Percentiles rank a stretch among this genome's conserved stretches.
These are phyloP conservation scores for Scheffersomyces stipitis DNA, from an alignment of 805 yeast species.

Conservation along the genomic window DNA sequence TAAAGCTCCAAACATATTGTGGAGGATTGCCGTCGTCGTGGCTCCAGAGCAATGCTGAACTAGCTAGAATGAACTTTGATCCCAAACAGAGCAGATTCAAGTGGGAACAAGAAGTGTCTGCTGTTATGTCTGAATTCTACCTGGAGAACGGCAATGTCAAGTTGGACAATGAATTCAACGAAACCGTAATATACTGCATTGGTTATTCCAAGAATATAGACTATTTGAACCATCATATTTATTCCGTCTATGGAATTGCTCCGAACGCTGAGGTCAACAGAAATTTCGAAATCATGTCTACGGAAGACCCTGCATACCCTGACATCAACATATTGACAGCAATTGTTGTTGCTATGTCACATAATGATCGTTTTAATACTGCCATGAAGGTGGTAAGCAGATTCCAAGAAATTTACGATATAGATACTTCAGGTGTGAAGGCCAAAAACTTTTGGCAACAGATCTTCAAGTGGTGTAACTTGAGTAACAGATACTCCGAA, in stretches of 20 bases:
- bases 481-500: conserved; percentile 29
- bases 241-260: conserved; percentile 32
- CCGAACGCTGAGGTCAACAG: conserved; percentile 18
- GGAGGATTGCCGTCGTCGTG: conserved; percentile 36
- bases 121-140: conserved; percentile 20
- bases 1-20: conserved; percentile 29
- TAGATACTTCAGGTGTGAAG: conserved; percentile 15
- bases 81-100: conserved; percentile 20
- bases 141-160: not conserved
- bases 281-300: conserved; percentile 1
- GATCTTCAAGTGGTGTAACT: conserved; percentile 38
- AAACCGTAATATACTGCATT: conserved; percentile 31
- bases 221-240: conserved; percentile 24
- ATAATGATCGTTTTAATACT: conserved; percentile 28
- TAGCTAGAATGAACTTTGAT: conserved; percentile 12
- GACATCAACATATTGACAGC: conserved; percentile 24
- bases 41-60: conserved; percentile 22
- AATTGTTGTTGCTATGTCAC: conserved; percentile 31
- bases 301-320: conserved; percentile 23
- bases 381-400: conserved; percentile 35
- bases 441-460: conserved; percentile 36
- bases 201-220: conserved; percentile 25
- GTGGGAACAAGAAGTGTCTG: conserved; percentile 18
- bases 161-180: conserved; percentile 21
- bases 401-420: conserved; percentile 31